These are phyloP conservation scores for Hyphopichia buzzinii DNA, from an alignment of 1,139 yeast genomes.

Conservation along the genomic window DNA sequence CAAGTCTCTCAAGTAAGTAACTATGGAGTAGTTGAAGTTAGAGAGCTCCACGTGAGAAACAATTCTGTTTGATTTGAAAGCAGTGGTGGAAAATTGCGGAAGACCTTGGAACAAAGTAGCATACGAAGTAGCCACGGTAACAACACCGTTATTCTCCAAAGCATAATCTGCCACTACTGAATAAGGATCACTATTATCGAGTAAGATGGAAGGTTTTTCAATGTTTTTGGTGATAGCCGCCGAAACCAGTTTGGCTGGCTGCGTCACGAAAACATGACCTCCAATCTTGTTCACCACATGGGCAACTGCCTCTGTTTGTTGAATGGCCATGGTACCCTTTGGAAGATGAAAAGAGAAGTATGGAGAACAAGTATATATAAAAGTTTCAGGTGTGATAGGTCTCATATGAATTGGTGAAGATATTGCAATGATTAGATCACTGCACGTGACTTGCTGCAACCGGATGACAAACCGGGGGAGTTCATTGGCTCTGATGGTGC, in stretches of 20 bases:
- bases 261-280: slow-evolving; percentile 41
- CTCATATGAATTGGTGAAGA: too few species aligned
- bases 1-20: slow-evolving; percentile 71
- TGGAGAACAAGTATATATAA: too few species aligned
- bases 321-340: slow-evolving; percentile 2
- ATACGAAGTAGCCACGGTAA: slow-evolving; percentile 55
- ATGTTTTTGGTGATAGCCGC: slow-evolving; percentile 27
- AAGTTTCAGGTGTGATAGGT: too few species aligned
- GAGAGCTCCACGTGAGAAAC: slow-evolving; percentile 62
- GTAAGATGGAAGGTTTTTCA: slow-evolving; percentile 29
- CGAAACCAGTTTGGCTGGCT: slow-evolving; percentile 46
- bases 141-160: slow-evolving; percentile 11
- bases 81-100: slow-evolving; percentile 51
- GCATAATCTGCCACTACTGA: slow-evolving; percentile 37
- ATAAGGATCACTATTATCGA: slow-evolving; percentile 56
- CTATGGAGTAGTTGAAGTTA: slow-evolving; percentile 59
- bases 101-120: slow-evolving; percentile 48
- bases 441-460: slow-evolving; percentile 20
- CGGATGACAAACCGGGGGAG: not conserved
- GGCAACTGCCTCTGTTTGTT: slow-evolving; percentile 12
- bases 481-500: slow-evolving; percentile 1
- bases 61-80: slow-evolving; percentile 42
- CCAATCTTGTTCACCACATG: slow-evolving; percentile 17
- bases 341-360: too few species aligned
- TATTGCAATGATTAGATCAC: slow-evolving; percentile 14